Percentiles rank a stretch among this genome's conserved stretches.
Evolutionary conservation across 495 filamentous ascomycete species (phyloP).

Genomic region (Immersiella caudata): DNA sequence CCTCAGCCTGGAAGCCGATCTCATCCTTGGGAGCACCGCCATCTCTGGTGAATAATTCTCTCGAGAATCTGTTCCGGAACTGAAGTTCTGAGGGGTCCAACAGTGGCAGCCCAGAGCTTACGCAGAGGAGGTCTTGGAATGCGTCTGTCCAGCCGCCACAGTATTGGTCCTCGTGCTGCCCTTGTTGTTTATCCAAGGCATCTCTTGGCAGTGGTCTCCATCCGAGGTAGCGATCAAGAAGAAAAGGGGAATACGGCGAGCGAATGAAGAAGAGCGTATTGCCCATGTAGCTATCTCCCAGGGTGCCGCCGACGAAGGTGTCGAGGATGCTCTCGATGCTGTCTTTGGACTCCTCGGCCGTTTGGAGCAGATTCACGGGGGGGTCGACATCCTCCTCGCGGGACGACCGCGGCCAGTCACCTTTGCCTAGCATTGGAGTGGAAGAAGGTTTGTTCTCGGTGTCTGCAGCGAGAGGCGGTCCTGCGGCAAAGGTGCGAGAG

Average conservation of each 20-base stretch:
- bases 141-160: constrained; percentile 39
- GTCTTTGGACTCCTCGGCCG: background rate
- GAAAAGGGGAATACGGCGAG: constrained; percentile 43
- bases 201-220: constrained; percentile 33
- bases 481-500: constrained; percentile 2
- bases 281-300: constrained; percentile 14
- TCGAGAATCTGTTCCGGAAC: too few species aligned
- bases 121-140: constrained; percentile 46
- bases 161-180: too few species aligned
- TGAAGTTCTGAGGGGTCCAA: constrained; percentile 1
- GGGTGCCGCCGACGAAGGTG: constrained; percentile 21
- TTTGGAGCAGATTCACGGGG: background rate
- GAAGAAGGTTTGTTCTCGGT: background rate
- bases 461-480: background rate
- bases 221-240: constrained; percentile 30
- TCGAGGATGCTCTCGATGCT: constrained; percentile 18
- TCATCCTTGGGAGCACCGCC: background rate
- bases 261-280: constrained; percentile 26
- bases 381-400: background rate
- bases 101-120: constrained; percentile 31
- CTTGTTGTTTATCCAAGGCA: too few species aligned
- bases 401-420: background rate
- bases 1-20: background rate
- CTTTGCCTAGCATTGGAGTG: background rate
- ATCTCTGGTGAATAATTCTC: too few species aligned